Evolutionary conservation across 73 alveolate genomes (phyloP), one percentile per base, ranked within the genome.

Genomic region (Tetrahymena borealis): DNA sequence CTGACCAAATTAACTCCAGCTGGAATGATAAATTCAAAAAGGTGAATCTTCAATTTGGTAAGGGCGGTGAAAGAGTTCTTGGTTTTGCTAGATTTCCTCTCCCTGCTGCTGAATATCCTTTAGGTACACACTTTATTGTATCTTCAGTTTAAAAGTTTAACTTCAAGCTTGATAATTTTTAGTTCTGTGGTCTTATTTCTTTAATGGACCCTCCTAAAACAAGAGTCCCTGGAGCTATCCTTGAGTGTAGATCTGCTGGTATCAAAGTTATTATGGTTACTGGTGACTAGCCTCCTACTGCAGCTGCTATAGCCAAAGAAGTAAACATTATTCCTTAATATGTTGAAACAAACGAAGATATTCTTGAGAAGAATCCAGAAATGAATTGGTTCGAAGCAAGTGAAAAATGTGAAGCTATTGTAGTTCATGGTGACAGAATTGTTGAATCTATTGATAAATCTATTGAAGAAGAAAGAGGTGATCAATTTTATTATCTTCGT

Each of bases 131-230:
- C 97, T 31, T 96, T 96, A 93, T 39, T 31, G 91, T 90, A 96
- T 91, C 90, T 91, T 92, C 95, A 16, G 97, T 94, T n/a, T 96
- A 96, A 38, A 94, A 95, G 38, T 94, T 91, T 11, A 96, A 95
- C 94, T 97, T 96, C 92, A 98, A 96, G 31, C 78, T 96, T 95
- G 94, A 91, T 78, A 95, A 91, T 32, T 78, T 97, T 32, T 96
- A 98, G 9, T 97, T 98, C 78, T 96, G 97, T 12, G 99, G 99
- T 11, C 91, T 98, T 42, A 97, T 98, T 32, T 97, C 99, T 16
- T 94, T 98, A 92, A 97, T 97, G 95, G 99, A 98, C 92, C 99
- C 99, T 16, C 99, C 99, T 32, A 97, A 98, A 95, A 96, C 91
- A 10, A 96, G 98, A 32, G 99, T 98, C 0, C 95, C 92, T 38